Base-by-base conservation (phyloP, 345 rosid species). In the Salix viminalis region DNA sequence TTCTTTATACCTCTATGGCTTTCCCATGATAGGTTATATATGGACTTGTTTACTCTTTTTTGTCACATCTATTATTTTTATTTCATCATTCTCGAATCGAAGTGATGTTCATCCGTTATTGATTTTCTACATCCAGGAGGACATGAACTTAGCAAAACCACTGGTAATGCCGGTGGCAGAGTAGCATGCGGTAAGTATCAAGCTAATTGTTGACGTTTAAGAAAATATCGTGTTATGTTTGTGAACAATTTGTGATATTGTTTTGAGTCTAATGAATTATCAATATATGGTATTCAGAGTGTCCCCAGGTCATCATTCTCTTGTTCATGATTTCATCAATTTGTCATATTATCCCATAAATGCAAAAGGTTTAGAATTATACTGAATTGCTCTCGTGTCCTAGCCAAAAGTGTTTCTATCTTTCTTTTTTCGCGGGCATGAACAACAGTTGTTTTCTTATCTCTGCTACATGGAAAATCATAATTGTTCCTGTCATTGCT, bases 141-240 rank as follows among this genome's bases (percentile, higher is more conserved):
- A 61, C 97, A 92, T 78, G 97, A 95, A 80, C 97, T 93, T 48
- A 91, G 99, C 92, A 85, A 87, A 74, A 21, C 82, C 74, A 95
- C 98, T 4, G 98, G 99, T 75, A 95, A 95, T 74, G 99, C 99
- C 6, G 99, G 98, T 3, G 96, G 93, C 79, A 88, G 97, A 80
- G 24, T 91, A 72, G 98, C 97, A 66, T 94, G 97, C 2, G 98
- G 98, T 92, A 77, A 82, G 67, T 73, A 54, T 4, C 65, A 46
- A 24, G 62, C 54, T 34, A 13, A 2, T 18, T 2, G 28, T 23
- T 36, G 4, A 13, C 8, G 36, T 28, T 21, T 21, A 50, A 60
- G 42, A 65, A 65, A 48, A 58, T 58, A 58, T n/a, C 28, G 9
- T 58, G 26, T 3, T 11, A n/a, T 58, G 62, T n/a, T 23, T 10